phyloP scores from a whole-genome alignment of 768 basidiomycete genomes.

The Auricularia sp. region DNA sequence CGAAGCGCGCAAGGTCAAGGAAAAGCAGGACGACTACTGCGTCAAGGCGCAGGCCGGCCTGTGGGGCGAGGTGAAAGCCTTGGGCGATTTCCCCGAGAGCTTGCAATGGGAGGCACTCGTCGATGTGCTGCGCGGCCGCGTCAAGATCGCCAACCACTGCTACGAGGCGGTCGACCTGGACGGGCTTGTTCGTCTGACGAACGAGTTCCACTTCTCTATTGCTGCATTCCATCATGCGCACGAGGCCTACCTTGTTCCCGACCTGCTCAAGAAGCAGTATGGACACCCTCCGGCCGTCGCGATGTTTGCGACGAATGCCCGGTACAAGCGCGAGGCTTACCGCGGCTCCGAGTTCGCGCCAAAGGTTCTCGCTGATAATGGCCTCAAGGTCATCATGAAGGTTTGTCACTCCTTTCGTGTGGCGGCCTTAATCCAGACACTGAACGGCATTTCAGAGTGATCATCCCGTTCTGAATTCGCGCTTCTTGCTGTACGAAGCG shows the following conservation, averaged over 20 bases:
- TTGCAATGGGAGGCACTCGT: slow-evolving; percentile 26
- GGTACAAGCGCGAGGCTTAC: slow-evolving; percentile 38
- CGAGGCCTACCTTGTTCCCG: slow-evolving; percentile 42
- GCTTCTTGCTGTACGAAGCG: slow-evolving; percentile 49
- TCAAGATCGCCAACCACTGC: slow-evolving; percentile 29
- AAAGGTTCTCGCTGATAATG: slow-evolving; percentile 35
- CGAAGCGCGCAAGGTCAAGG: slow-evolving; percentile 55
- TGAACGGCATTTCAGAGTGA: slow-evolving; percentile 12
- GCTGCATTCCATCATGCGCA: slow-evolving; percentile 35
- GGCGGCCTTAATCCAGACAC: background rate
- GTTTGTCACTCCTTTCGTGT: slow-evolving; percentile 1
- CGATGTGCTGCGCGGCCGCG: slow-evolving; percentile 28
- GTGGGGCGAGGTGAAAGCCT: slow-evolving; percentile 30
- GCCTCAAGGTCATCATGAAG: slow-evolving; percentile 33
- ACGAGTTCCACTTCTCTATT: slow-evolving; percentile 33
- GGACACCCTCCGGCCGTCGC: slow-evolving; percentile 36
- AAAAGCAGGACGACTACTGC: slow-evolving; percentile 62
- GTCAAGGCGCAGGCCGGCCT: slow-evolving; percentile 34
- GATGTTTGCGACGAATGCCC: slow-evolving; percentile 33
- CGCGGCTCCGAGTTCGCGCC: slow-evolving; percentile 32
- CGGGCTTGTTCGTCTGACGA: slow-evolving; percentile 22
- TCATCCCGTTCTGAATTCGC: slow-evolving; percentile 43
- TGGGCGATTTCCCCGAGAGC: slow-evolving; percentile 51
- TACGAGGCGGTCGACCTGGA: slow-evolving; percentile 17
- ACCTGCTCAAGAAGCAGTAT: slow-evolving; percentile 33